A percentile compares a stretch with the other conserved stretches of the same genome.
These are phyloP conservation scores for Peronospora belbahrii DNA, from an alignment of 352 stramenopile species.

Conservation along the genomic window DNA sequence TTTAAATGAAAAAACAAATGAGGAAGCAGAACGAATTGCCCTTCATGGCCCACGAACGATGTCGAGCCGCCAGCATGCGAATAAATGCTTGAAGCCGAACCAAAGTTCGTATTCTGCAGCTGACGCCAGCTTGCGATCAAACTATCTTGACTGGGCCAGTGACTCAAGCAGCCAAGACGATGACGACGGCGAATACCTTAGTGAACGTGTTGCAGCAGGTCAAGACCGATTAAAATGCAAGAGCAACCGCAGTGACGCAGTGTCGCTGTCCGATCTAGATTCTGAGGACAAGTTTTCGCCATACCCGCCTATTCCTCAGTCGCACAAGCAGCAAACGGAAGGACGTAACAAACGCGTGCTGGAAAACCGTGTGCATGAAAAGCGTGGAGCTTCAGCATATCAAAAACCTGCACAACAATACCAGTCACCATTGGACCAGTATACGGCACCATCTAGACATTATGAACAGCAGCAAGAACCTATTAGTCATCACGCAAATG, in stretches of 20 bases:
- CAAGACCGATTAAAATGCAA: constrained; percentile 12
- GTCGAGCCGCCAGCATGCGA: constrained; percentile 14
- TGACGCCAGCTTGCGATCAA: constrained; percentile 25
- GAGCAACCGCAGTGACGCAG: constrained; percentile 13
- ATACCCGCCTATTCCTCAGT: constrained; percentile 19
- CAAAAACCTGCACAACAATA: constrained; percentile 2
- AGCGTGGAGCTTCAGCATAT: constrained; percentile 2
- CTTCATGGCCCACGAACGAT: constrained; percentile 6
- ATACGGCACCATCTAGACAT: constrained; percentile 10
- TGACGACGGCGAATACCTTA: constrained; percentile 29
- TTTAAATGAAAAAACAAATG: constrained; percentile 12
- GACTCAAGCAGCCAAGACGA: constrained; percentile 35
- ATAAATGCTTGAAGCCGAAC: constrained; percentile 12
- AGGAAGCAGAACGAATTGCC: constrained; percentile 12
- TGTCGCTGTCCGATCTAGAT: constrained; percentile 28
- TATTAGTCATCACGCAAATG: constrained; percentile 3
- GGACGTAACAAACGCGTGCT: constrained; percentile 27
- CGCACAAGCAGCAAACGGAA: constrained; percentile 24
- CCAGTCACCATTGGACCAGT: constrained; percentile 23
- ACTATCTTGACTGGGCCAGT: constrained; percentile 30
- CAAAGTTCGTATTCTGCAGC: constrained; percentile 17
- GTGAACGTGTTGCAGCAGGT: constrained; percentile 9
- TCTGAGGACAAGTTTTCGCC: constrained; percentile 31
- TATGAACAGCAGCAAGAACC: constrained; percentile 12
- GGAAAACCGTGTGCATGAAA: constrained; percentile 21